Evolutionary conservation across 73 alveolate species (phyloP).

Genomic region (Stentor coeruleus): DNA sequence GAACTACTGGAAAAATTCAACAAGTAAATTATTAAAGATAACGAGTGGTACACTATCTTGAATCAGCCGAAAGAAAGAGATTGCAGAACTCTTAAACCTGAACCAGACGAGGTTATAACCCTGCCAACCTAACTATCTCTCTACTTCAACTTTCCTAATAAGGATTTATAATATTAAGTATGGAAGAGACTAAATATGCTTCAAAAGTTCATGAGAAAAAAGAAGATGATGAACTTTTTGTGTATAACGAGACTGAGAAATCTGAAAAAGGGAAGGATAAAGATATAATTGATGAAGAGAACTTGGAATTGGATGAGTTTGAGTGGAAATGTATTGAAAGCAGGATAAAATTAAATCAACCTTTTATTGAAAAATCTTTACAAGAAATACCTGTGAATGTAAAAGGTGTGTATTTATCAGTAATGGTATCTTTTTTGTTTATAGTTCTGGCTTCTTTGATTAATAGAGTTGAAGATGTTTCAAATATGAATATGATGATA

Average conservation of each 20-base stretch:
- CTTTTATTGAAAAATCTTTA: background rate
- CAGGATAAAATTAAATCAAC: background rate
- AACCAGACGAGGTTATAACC: too few species aligned
- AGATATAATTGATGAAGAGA: background rate
- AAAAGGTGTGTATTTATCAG: conserved; percentile 19
- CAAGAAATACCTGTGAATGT: conserved; percentile 15
- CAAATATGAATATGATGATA: background rate
- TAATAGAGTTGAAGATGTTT: conserved; percentile 3
- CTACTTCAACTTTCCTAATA: too few species aligned
- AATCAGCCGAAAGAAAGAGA: too few species aligned
- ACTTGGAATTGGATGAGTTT: background rate
- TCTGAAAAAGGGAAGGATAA: background rate
- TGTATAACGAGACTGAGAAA: background rate
- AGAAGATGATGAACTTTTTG: background rate
- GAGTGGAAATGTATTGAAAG: background rate
- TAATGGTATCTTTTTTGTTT: conserved; percentile 1
- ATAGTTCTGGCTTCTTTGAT: background rate
- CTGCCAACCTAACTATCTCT: too few species aligned
- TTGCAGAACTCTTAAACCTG: too few species aligned
- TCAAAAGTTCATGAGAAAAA: background rate
- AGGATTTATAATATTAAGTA: too few species aligned
- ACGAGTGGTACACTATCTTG: too few species aligned
- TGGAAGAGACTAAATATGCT: background rate
- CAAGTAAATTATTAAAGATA: too few species aligned
- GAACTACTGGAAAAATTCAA: too few species aligned